Percentiles rank a stretch among this genome's conserved stretches.
Conservation (phyloP, 1,284 basidiomycete genomes). For the Testicularia cyperi region DNA sequence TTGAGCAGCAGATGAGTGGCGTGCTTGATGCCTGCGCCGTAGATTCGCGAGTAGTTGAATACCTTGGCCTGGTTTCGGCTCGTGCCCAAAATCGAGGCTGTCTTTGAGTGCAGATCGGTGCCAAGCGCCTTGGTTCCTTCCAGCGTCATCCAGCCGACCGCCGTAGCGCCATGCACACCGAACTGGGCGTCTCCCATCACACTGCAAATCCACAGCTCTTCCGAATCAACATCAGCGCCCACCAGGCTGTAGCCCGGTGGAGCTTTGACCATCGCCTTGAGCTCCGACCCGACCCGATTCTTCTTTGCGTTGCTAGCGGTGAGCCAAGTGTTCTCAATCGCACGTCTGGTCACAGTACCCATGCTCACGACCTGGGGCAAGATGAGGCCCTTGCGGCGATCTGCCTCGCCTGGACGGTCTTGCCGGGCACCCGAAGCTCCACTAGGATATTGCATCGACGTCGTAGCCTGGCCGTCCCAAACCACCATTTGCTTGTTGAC, state of each 20-base stretch:
- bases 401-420: slow-evolving; percentile 33
- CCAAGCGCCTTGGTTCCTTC: slow-evolving; percentile 96
- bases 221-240: slow-evolving; percentile 96
- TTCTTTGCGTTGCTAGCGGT: slow-evolving; percentile 97
- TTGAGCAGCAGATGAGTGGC: slow-evolving; percentile 86
- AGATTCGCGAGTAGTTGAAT: slow-evolving; percentile 99
- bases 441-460: slow-evolving; percentile 60
- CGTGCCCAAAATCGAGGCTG: slow-evolving; percentile 87
- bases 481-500: slow-evolving; percentile 92
- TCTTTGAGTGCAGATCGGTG: slow-evolving; percentile 96
- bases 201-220: slow-evolving; percentile 98
- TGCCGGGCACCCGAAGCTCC: slow-evolving; percentile 41
- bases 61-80: slow-evolving; percentile 95
- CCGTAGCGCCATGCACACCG: slow-evolving; percentile 92
- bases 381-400: slow-evolving; percentile 80
- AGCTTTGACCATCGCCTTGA: slow-evolving; percentile 95
- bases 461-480: slow-evolving; percentile 68
- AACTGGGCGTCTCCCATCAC: slow-evolving; percentile 99
- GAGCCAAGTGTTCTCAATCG: slow-evolving; percentile 97
- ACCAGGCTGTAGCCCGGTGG: slow-evolving; percentile 92
- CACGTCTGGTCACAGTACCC: slow-evolving; percentile 95
- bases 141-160: slow-evolving; percentile 99
- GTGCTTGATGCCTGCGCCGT: slow-evolving; percentile 94
- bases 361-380: slow-evolving; percentile 95
- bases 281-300: slow-evolving; percentile 93